Conservation (phyloP, 1,284 basidiomycete species). For the Rhodotorula mucilaginosa region DNA sequence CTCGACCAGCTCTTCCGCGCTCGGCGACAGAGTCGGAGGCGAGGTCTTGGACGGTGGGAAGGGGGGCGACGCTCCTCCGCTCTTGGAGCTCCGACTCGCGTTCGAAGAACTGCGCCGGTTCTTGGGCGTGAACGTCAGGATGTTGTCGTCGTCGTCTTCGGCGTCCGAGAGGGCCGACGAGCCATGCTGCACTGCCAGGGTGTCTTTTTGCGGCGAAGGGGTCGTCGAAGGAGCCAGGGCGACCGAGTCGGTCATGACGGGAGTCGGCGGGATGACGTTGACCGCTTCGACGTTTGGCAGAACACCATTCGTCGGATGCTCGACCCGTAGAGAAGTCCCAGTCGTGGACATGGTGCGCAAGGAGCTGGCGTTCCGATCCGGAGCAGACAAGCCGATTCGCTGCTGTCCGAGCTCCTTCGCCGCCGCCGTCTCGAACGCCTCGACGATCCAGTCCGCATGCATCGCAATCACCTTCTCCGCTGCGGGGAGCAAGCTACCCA, state of each 20-base stretch:
- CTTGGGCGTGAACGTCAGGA: constrained; percentile 45
- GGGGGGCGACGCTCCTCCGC: background rate
- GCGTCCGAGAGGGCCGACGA: background rate
- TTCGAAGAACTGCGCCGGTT: constrained; percentile 30
- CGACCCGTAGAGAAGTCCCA: too few relatives aligned
- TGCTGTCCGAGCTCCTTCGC: background rate
- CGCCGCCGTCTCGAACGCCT: constrained; percentile 60
- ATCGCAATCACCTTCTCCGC: constrained; percentile 77
- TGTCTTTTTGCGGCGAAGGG: background rate
- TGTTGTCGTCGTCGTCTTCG: constrained; percentile 40
- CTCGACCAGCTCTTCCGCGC: background rate
- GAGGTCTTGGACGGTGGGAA: background rate
- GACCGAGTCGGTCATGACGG: background rate
- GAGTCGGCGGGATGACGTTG: constrained; percentile 10
- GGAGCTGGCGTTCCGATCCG: background rate
- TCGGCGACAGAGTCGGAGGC: background rate
- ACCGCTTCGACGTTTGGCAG: background rate
- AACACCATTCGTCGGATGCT: too few relatives aligned
- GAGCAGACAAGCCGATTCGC: background rate
- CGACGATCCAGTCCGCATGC: constrained; percentile 87
- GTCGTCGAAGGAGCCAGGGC: background rate
- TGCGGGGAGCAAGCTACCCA: constrained; percentile 79
- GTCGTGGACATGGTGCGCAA: background rate
- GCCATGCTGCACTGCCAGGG: background rate
- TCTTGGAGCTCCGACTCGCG: constrained; percentile 20